Evolutionary conservation across 352 stramenopile genomes (phyloP).

Genomic region (Globisporangium rhizosaccharum): DNA sequence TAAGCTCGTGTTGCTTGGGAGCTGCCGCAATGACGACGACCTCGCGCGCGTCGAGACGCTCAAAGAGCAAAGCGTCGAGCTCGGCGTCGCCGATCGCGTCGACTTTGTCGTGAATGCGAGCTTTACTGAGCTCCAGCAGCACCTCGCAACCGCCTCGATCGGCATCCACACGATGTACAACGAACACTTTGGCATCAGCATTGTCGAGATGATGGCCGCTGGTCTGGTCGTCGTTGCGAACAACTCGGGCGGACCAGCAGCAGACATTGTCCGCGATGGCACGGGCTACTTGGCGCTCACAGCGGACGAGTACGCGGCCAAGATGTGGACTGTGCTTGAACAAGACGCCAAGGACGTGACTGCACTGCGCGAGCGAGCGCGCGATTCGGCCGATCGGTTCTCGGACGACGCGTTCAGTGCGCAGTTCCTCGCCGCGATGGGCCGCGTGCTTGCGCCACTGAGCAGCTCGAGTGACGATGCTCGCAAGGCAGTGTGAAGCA

Average conservation of each 20-base stretch:
- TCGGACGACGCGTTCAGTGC: conserved; percentile 66
- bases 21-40: conserved; percentile 94
- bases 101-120: conserved; percentile 95
- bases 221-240: conserved; percentile 96
- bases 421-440: conserved; percentile 55
- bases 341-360: conserved; percentile 21
- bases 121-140: conserved; percentile 89
- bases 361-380: conserved; percentile 36
- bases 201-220: conserved; percentile 99
- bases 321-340: conserved; percentile 62
- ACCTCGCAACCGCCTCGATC: conserved; percentile 81
- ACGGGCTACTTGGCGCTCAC: conserved; percentile 82
- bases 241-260: conserved; percentile 94
- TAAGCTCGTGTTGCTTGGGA: conserved; percentile 94
- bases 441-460: conserved; percentile 14
- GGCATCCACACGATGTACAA: conserved; percentile 99
- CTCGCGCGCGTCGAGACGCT: conserved; percentile 85
- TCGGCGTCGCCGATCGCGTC: conserved; percentile 81
- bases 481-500: no score
- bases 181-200: conserved; percentile 99
- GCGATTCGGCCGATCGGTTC: conserved; percentile 53
- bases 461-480: no score
- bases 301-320: conserved; percentile 85
- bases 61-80: conserved; percentile 59
- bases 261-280: conserved; percentile 87